phyloP scores from a whole-genome alignment of 805 yeast species.

The Metschnikowia gelsemii region DNA sequence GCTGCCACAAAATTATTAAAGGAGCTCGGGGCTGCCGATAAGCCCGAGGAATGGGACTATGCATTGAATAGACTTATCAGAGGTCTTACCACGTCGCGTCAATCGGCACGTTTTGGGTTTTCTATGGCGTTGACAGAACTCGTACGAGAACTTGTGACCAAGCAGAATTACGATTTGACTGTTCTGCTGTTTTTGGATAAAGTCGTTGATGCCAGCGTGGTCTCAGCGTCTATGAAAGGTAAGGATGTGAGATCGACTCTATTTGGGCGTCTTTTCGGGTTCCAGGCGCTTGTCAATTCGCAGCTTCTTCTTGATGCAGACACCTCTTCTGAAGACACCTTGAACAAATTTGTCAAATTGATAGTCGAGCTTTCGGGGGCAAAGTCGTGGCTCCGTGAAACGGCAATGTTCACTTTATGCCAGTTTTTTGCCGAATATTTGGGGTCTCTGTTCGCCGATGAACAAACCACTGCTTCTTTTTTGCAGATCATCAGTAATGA shows the following conservation, averaged over 20 bases:
- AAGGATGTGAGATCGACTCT: slow-evolving; percentile 76
- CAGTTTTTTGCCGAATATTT: slow-evolving; percentile 38
- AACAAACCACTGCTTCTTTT: slow-evolving; percentile 27
- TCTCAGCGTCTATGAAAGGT: slow-evolving; percentile 55
- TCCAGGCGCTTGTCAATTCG: slow-evolving; percentile 66
- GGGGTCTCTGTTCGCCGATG: slow-evolving; percentile 14
- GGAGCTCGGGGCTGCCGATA: slow-evolving; percentile 49
- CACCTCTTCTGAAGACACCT: slow-evolving; percentile 22
- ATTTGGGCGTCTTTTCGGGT: slow-evolving; percentile 84
- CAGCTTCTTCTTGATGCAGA: slow-evolving; percentile 25
- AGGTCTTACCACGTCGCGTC: slow-evolving; percentile 80
- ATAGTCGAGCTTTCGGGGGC: slow-evolving; percentile 56
- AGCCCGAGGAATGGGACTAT: slow-evolving; percentile 70
- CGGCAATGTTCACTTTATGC: slow-evolving; percentile 68
- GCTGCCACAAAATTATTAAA: slow-evolving; percentile 68
- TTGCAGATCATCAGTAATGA: slow-evolving; percentile 48
- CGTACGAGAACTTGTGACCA: slow-evolving; percentile 34
- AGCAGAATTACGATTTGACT: slow-evolving; percentile 31
- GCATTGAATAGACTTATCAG: slow-evolving; percentile 74
- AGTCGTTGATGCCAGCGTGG: slow-evolving; percentile 36
- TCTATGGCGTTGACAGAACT: slow-evolving; percentile 84
- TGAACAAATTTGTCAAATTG: slow-evolving; percentile 44
- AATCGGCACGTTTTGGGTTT: slow-evolving; percentile 82
- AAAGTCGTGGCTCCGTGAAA: slow-evolving; percentile 87
- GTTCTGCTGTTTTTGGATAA: slow-evolving; percentile 38